These are phyloP conservation scores for Pseudozyma tsukubaensis DNA, from an alignment of 1,284 basidiomycete species.

Conservation along the genomic window DNA sequence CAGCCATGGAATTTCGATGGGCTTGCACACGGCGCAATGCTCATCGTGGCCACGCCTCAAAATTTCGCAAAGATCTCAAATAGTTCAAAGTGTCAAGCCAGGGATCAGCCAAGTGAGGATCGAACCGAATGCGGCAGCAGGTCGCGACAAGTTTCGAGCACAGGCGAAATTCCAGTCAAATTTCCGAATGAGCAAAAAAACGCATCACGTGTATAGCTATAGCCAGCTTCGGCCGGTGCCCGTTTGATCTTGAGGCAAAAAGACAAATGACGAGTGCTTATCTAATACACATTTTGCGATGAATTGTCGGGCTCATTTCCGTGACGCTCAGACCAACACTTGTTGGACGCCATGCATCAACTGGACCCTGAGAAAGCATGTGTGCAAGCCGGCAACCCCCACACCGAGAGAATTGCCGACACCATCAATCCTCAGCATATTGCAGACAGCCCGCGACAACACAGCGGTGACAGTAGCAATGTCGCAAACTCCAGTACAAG, in stretches of 20 bases:
- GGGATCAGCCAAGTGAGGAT: no score
- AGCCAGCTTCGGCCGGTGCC: not conserved
- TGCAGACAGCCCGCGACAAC: not conserved
- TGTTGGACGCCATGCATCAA: slow-evolving; percentile 5
- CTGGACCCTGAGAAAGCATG: slow-evolving; percentile 27
- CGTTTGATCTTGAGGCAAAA: not conserved
- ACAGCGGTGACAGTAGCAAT: slow-evolving; percentile 8
- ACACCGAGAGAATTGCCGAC: slow-evolving; percentile 1
- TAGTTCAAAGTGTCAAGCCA: not conserved
- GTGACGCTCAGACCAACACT: slow-evolving; percentile 32
- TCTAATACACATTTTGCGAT: slow-evolving; percentile 5
- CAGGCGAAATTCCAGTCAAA: not conserved
- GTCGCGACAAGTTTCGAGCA: not conserved
- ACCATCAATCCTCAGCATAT: slow-evolving; percentile 1
- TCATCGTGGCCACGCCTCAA: not conserved
- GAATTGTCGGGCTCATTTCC: not conserved
- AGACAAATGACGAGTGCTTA: slow-evolving; percentile 19
- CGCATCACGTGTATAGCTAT: not conserved
- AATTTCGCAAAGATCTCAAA: slow-evolving; percentile 3
- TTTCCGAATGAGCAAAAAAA: not conserved
- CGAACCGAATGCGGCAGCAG: no score
- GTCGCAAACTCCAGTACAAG: slow-evolving; percentile 25
- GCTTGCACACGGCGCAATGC: slow-evolving; percentile 23
- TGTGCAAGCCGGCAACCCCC: not conserved
- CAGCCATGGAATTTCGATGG: slow-evolving; percentile 8